Base-by-base conservation (phyloP, 2,329 filamentous ascomycete genomes). In the Akanthomyces lecanii region DNA sequence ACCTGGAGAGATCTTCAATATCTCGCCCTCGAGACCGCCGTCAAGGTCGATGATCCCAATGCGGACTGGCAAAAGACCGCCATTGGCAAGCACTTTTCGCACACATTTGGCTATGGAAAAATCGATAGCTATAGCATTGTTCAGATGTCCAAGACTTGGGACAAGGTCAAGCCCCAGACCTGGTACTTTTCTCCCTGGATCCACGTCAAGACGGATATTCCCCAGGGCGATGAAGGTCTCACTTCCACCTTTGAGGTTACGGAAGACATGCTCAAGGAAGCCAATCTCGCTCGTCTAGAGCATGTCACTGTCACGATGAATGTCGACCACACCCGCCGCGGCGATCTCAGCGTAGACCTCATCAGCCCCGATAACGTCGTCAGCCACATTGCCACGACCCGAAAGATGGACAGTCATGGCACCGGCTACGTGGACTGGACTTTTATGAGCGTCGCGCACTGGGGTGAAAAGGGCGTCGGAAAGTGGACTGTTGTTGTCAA, bases 281-380 rank as follows among this genome's bases (percentile, higher is more conserved):
- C 91, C 68, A 99, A 99, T 72, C 74, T 99, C 16, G 91, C 88
- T 70, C 87, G 90, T 18, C 72, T 99, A 30, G 95, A 99, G 78
- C 95, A 99, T 76, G 91, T 99, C 42, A 98, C 94, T 0, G 85
- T 99, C 42, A 98, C 94, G 3, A 99, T 99, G 93, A 99, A 99
- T 71, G 84, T 97, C 28, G 85, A 91, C 61, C 95, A 99, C 73
- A 87, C 85, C 2, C 89, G 90, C 64, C 89, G 95, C 67, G 95
- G 95, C 63, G 95, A 99, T 73, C 75, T 99, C 30, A 97, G 91
- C 71, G 94, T 96, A 44, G 95, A 99, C 71, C 80, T 99, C 52
- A 85, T 91, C 71, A 97, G 92, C 69, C 95, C 95, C 0, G 81
- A 85, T 38, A 90, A 91, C 11, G 78, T 97, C 63, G 81, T 92